phyloP scores from a whole-genome alignment of 1,139 yeast genomes.

The Pichia sp. region DNA sequence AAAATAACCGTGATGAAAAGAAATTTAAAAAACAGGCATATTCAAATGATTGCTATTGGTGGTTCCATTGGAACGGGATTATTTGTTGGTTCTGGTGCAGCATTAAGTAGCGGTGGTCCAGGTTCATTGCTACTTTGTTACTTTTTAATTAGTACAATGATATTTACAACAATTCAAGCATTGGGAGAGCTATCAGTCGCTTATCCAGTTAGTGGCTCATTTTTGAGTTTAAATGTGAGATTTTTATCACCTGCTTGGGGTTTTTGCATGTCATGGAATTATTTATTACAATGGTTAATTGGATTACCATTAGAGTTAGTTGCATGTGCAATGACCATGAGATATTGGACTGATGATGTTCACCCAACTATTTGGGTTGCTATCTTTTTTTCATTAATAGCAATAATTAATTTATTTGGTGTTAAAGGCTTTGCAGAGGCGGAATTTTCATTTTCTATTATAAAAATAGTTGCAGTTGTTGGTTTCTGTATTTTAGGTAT shows the following conservation, averaged over 20 bases:
- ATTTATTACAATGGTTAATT: slow-evolving; percentile 60
- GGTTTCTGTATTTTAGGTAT: slow-evolving; percentile 47
- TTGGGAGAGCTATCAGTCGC: slow-evolving; percentile 51
- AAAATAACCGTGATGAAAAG: slow-evolving; percentile 61
- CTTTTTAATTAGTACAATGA: slow-evolving; percentile 37
- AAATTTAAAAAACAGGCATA: slow-evolving; percentile 51
- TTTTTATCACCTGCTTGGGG: slow-evolving; percentile 66
- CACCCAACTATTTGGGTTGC: slow-evolving; percentile 60
- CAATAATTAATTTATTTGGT: slow-evolving; percentile 27
- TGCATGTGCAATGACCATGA: slow-evolving; percentile 59
- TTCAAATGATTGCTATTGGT: slow-evolving; percentile 79
- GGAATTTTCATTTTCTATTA: slow-evolving; percentile 21
- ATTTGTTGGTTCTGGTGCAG: slow-evolving; percentile 53
- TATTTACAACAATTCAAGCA: slow-evolving; percentile 59
- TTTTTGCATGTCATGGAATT: slow-evolving; percentile 65
- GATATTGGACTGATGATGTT: slow-evolving; percentile 53
- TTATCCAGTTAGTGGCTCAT: slow-evolving; percentile 61
- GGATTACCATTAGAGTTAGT: slow-evolving; percentile 62
- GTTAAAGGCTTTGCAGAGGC: slow-evolving; percentile 25
- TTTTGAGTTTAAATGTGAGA: slow-evolving; percentile 52
- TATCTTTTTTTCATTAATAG: slow-evolving; percentile 50
- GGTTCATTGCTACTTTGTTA: slow-evolving; percentile 51
- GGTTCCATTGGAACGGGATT: slow-evolving; percentile 69
- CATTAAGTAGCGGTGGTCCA: slow-evolving; percentile 57
- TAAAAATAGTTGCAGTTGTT: slow-evolving; percentile 26